Conservation (phyloP, 1,284 basidiomycete genomes). For the Sanguinoderma infundibulare region DNA sequence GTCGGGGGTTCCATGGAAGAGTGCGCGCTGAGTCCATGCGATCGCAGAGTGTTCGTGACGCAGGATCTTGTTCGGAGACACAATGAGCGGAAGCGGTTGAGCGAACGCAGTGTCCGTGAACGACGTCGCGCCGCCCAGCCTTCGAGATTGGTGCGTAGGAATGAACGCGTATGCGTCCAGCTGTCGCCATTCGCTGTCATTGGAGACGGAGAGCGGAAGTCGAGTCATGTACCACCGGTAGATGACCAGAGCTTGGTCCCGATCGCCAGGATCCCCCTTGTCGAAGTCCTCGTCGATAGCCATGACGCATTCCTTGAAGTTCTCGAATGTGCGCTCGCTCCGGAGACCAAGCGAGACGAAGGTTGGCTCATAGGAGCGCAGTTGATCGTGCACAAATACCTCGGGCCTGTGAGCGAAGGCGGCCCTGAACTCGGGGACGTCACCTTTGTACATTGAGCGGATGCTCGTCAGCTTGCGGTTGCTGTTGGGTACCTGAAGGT, state of each 20-base stretch:
- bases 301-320: constrained; percentile 16
- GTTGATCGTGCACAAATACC: constrained; percentile 8
- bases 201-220: constrained; percentile 38
- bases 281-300: constrained; percentile 10
- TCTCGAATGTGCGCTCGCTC: constrained; percentile 1
- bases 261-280: neutral
- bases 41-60: constrained; percentile 40
- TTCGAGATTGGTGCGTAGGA: constrained; percentile 32
- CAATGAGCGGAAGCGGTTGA: constrained; percentile 34
- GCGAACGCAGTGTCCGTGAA: constrained; percentile 27
- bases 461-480: neutral
- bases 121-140: constrained; percentile 16
- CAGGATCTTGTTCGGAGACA: constrained; percentile 43
- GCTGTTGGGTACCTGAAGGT: neutral
- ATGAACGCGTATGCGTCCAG: constrained; percentile 44
- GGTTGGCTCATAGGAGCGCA: constrained; percentile 8
- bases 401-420: constrained; percentile 4
- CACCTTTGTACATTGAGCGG: neutral
- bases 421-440: constrained; percentile 6
- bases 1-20: constrained; percentile 34
- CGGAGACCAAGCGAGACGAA: constrained; percentile 12
- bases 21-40: constrained; percentile 49
- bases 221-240: constrained; percentile 40
- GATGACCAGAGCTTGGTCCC: constrained; percentile 34
- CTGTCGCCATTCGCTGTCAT: constrained; percentile 34